phyloP scores from a whole-genome alignment of 352 stramenopile species.

The Phytophthora rubi region DNA sequence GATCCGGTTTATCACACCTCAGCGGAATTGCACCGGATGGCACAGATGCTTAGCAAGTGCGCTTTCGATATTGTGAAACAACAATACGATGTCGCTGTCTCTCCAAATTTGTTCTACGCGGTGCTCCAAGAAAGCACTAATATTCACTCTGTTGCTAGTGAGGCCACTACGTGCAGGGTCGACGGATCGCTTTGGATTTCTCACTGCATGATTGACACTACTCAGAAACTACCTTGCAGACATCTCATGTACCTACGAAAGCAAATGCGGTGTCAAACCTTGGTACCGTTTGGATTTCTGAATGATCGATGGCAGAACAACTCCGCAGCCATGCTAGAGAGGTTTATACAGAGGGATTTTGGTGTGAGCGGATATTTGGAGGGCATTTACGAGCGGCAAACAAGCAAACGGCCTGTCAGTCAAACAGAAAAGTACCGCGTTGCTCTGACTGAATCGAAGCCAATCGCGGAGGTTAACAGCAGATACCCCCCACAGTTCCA shows the following conservation, averaged over 20 bases:
- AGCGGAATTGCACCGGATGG: background rate
- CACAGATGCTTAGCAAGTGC: background rate
- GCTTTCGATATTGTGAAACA: constrained; percentile 12
- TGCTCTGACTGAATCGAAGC: background rate
- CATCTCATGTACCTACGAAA: constrained; percentile 10
- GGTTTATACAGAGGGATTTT: background rate
- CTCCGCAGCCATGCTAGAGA: constrained; percentile 1
- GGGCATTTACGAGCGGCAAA: background rate
- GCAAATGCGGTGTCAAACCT: background rate
- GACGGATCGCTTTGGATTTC: background rate
- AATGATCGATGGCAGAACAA: constrained; percentile 4
- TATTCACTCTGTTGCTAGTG: background rate
- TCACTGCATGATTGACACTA: constrained; percentile 6
- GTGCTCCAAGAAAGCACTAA: background rate
- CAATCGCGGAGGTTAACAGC: background rate
- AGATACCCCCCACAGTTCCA: no score
- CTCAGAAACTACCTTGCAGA: constrained; percentile 1
- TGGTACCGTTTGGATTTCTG: background rate
- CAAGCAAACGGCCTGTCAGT: no score
- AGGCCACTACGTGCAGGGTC: background rate
- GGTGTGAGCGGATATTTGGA: background rate
- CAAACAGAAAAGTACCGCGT: background rate
- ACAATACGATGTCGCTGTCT: background rate
- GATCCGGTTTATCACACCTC: background rate
- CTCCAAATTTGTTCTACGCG: background rate